Conservation (phyloP, 2,329 filamentous ascomycete species). For the Nemania serpens region DNA sequence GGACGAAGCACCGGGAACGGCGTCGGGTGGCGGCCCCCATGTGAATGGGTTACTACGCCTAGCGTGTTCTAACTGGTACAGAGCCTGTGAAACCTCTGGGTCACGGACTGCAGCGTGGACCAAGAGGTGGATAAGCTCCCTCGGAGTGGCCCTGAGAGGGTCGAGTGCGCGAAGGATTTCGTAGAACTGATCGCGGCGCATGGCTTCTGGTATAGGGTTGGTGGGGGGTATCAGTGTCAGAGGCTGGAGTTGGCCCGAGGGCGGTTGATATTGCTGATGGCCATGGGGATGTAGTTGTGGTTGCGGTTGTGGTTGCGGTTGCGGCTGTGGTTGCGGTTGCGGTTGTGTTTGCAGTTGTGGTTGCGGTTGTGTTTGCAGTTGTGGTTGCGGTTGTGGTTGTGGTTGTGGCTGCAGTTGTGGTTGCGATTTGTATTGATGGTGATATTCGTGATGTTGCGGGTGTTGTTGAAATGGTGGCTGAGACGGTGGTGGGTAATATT, state of each 20-base stretch:
- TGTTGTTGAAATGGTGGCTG: too few relatives aligned
- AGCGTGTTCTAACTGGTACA: constrained; percentile 22
- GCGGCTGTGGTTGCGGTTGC: neutral
- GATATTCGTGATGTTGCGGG: too few relatives aligned
- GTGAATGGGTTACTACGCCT: constrained; percentile 20
- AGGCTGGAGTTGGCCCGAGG: neutral
- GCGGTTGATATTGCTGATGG: neutral
- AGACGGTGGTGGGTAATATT: too few relatives aligned
- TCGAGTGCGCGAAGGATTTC: constrained; percentile 27
- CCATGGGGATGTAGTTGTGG: neutral
- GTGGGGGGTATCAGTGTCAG: neutral
- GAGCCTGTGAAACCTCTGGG: constrained; percentile 21
- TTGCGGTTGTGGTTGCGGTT: neutral
- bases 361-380: neutral
- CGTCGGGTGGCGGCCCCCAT: constrained; percentile 22
- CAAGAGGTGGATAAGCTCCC: constrained; percentile 33
- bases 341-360: neutral
- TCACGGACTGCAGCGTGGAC: constrained; percentile 29
- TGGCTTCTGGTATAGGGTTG: neutral
- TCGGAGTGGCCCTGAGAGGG: constrained; percentile 26
- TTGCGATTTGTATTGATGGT: too few relatives aligned
- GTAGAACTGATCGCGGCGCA: constrained; percentile 22
- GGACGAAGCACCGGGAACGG: too few relatives aligned
- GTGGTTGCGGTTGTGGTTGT: neutral
- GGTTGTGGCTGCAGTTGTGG: neutral